Evolutionary conservation across 306 rosid species (phyloP).

Genomic region (Cicer judaicum): DNA sequence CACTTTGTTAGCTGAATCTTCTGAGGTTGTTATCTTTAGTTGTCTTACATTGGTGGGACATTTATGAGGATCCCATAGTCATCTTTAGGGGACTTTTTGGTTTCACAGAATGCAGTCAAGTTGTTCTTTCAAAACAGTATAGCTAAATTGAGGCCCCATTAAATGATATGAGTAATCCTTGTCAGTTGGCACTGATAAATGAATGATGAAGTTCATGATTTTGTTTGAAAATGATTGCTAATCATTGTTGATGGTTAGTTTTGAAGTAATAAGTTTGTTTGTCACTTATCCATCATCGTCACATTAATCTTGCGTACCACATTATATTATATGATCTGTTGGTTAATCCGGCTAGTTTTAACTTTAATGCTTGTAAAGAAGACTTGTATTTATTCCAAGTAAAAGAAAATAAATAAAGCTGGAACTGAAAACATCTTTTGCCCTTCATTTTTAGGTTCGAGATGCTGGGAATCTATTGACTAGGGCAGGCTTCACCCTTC

Average conservation of each 20-base stretch:
- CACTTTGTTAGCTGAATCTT: constrained; percentile 8
- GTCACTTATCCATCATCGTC: not conserved
- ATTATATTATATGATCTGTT: constrained; percentile 30
- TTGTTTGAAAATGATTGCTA: constrained; percentile 17
- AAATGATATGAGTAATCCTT: constrained; percentile 17
- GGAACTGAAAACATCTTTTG: constrained; percentile 34
- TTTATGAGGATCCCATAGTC: constrained; percentile 11
- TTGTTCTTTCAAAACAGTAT: not conserved
- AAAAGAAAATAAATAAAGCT: constrained; percentile 5
- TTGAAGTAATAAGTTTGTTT: constrained; percentile 30
- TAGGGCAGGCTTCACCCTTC: constrained; percentile 91
- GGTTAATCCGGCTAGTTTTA: constrained; percentile 33
- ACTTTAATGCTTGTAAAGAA: constrained; percentile 20
- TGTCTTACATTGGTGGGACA: constrained; percentile 2
- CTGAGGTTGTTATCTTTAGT: constrained; percentile 17
- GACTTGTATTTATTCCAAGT: constrained; percentile 24
- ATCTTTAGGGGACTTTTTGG: not conserved
- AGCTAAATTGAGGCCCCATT: not conserved
- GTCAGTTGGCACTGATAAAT: constrained; percentile 2
- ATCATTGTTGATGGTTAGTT: constrained; percentile 20
- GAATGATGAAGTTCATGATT: constrained; percentile 8
- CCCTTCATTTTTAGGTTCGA: constrained; percentile 65
- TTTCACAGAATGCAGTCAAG: not conserved
- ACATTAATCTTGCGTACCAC: constrained; percentile 7
- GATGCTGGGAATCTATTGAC: constrained; percentile 99